A percentile compares a stretch with the other conserved stretches of the same genome.
Evolutionary conservation across 257 asterid genomes (phyloP).

Genomic region (Cynanchum wilfordii): DNA sequence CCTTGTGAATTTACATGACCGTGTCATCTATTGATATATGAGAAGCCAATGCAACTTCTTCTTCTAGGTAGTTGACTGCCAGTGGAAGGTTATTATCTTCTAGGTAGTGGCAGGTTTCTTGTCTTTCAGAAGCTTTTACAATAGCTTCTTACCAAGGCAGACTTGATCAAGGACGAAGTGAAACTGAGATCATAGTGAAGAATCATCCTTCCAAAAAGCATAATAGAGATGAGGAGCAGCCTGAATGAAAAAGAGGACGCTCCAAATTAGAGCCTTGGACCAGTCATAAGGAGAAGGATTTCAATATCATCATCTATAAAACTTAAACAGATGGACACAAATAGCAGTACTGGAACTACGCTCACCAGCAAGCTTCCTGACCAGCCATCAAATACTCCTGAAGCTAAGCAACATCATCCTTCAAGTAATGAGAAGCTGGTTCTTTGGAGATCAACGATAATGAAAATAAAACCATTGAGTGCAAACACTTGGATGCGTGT

Average conservation of each 20-base stretch:
- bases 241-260: constrained; percentile 60
- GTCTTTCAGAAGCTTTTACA: not conserved
- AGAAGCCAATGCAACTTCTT: not conserved
- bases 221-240: constrained; percentile 47
- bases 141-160: constrained; percentile 28
- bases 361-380: constrained; percentile 25
- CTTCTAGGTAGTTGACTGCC: not conserved
- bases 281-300: constrained; percentile 80
- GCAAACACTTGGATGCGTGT: constrained; percentile 83
- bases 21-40: too few relatives aligned
- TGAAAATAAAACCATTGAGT: constrained; percentile 41
- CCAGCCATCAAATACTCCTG: constrained; percentile 37
- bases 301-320: constrained; percentile 41
- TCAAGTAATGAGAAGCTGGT: constrained; percentile 31
- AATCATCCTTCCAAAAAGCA: constrained; percentile 44
- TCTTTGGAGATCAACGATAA: constrained; percentile 36
- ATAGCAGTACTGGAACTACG: constrained; percentile 26
- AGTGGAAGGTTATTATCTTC: not conserved
- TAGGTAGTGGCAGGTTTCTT: not conserved
- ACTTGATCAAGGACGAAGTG: constrained; percentile 38
- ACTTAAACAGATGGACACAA: constrained; percentile 32
- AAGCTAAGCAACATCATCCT: constrained; percentile 47
- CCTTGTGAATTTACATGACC: too few relatives aligned
- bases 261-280: constrained; percentile 91
- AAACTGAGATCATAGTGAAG: constrained; percentile 36